Base-by-base conservation (phyloP, 1,139 yeast genomes). In the Sugiyamaella xylanicola region DNA sequence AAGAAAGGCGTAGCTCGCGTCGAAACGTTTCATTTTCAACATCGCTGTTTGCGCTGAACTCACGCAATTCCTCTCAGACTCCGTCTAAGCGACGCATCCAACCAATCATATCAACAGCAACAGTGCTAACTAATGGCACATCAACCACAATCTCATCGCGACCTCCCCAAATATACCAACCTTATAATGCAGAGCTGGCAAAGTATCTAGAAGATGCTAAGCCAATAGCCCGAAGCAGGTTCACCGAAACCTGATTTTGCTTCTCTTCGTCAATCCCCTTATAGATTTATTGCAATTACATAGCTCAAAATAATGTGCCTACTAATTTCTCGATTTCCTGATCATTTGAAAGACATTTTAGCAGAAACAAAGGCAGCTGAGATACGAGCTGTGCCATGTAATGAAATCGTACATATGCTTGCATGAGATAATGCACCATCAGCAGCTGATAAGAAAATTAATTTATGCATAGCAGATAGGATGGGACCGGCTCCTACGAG, bases 221-320 rank as follows among this genome's bases (percentile, higher is more conserved):
- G 21, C 56, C 56, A 39, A 54, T 54, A 8, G 32, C 56, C 15
- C 52, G 56, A 43, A 55, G 61, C 43, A 45, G 65, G 25, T 63
- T 63, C 51, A 62, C 62, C n/a, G 66, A 63, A 50, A 59, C 64
- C 37, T 32, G 15, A 32, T 25, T 11, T 7, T 25, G n/a, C n/a
- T n/a, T n/a, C n/a, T n/a, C n/a, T n/a, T n/a, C n/a, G n/a, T n/a
- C n/a, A n/a, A n/a, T n/a, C 29, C 29, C 29, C 29, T 25, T 25
- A 25, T 25, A n/a, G n/a, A n/a, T n/a, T n/a, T n/a, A n/a, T n/a
- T n/a, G n/a, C n/a, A n/a, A n/a, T n/a, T n/a, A n/a, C n/a, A n/a
- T n/a, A n/a, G n/a, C n/a, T n/a, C n/a, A n/a, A n/a, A n/a, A n/a
- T n/a, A n/a, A n/a, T n/a, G n/a, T n/a, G n/a, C n/a, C n/a, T n/a